Evolutionary conservation across 176 grass and related monocot species (phyloP), one percentile per base, ranked within the genome.

Genomic region (Hsuehochloa calcarea): DNA sequence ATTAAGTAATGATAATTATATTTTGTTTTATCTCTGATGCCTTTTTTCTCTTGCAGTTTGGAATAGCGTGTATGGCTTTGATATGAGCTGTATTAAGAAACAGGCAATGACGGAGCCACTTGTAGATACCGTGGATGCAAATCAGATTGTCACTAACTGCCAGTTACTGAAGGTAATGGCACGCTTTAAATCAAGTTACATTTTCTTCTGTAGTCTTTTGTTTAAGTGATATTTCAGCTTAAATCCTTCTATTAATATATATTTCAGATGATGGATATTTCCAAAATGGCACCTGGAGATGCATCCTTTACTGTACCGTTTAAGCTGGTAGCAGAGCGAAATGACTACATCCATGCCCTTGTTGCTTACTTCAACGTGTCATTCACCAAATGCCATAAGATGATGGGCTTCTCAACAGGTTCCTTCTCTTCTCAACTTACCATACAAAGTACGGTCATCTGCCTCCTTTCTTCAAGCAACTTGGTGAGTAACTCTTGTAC

Each of bases 71-170:
- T 99, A 99, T 90, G 96, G 93, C 55, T 99, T 99, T 70, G 90
- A 99, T 85, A 99, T 99, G 96, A 94, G 96, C 71, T 99, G 96
- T 85, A 99, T 96, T 85, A 99, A 87, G 90, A 99, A 94, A 79
- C 93, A 99, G 51, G 96, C 93, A 19, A 94, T 96, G 93, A 87
- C 86, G 74, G 96, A 99, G 80, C 96, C 96, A 70, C 93, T 96
- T 90, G 91, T 99, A 54, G 96, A 99, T 86, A 96, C 81, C 8
- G 91, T 96, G 14, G 88, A 99, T 65, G 91, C 82, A 51, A 92
- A 99, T 84, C 96, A 96, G 82, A 96, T 94, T 46, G 91, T 99
- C 70, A 99, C 96, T 65, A 92, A 95, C 83, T 94, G 90, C 79
- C 93, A 94, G 31, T 82, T 96, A 49, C 66, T 99, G 22, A 96